A percentile compares a stretch with the other conserved stretches of the same genome.
Evolutionary conservation across 129 eudicot genomes (phyloP).

Genomic region (Lactuca sativa): DNA sequence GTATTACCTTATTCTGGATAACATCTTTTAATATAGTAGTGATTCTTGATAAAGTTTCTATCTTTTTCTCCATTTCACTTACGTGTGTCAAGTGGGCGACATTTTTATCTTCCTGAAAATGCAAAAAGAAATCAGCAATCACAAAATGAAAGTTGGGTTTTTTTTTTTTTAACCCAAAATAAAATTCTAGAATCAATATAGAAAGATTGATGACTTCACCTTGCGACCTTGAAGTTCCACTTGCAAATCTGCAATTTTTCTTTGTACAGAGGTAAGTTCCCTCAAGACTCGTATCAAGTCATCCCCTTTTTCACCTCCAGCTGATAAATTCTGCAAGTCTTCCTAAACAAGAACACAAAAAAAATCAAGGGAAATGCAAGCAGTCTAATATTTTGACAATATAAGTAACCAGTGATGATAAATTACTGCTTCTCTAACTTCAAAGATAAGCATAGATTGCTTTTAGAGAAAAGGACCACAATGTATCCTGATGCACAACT

Average conservation of each 20-base stretch:
- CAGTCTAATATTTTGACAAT: not conserved
- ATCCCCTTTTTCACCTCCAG: constrained; percentile 72
- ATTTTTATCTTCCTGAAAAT: constrained; percentile 84
- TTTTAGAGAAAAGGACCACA: not conserved
- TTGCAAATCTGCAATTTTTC: constrained; percentile 88
- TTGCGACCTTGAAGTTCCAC: constrained; percentile 97
- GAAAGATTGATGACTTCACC: constrained; percentile 41
- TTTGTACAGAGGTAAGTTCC: constrained; percentile 84
- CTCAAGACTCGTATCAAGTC: constrained; percentile 80
- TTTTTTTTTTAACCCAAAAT: not conserved
- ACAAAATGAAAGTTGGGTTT: not conserved
- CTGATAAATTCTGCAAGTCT: constrained; percentile 56
- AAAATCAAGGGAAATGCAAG: constrained; percentile 9
- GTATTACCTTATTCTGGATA: constrained; percentile 85
- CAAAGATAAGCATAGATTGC: not conserved
- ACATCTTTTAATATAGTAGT: constrained; percentile 91
- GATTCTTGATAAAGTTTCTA: constrained; percentile 85
- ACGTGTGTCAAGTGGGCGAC: constrained; percentile 95
- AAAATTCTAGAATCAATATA: not conserved
- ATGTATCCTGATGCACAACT: no score
- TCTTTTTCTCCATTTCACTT: constrained; percentile 95
- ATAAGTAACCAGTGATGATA: not conserved
- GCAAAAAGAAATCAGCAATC: constrained; percentile 8
- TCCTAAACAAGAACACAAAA: constrained; percentile 43
- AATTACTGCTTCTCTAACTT: constrained; percentile 1